Conservation (phyloP, 169 alveolate genomes). For the Pseudocohnilembus persalinus region DNA sequence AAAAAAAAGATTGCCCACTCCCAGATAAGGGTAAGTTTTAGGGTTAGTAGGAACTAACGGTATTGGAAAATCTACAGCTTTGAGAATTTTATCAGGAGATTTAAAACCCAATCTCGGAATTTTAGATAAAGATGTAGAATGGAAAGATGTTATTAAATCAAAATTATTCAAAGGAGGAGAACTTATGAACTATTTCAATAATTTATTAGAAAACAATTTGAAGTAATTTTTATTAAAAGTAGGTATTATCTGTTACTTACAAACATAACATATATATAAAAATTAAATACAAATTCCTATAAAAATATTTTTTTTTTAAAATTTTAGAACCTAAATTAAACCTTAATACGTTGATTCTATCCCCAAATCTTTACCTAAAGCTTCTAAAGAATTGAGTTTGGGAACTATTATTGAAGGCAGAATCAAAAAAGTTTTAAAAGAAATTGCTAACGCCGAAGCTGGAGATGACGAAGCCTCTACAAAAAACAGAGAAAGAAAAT, state of each 20-base stretch:
- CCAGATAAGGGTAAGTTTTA: conserved; percentile 97
- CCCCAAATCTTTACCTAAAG: conserved; percentile 72
- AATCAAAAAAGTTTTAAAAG: not conserved
- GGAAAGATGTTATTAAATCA: conserved; percentile 92
- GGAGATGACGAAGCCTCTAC: not conserved
- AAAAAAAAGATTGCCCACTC: conserved; percentile 93
- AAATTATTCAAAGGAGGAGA: conserved; percentile 97
- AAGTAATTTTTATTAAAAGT: too few species aligned
- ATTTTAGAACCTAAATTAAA: conserved; percentile 90
- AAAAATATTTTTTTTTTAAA: not conserved
- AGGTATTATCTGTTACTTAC: too few species aligned
- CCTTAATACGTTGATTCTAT: conserved; percentile 99
- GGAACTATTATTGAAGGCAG: not conserved
- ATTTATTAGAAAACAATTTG: conserved; percentile 94
- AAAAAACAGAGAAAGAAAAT: conserved; percentile 22
- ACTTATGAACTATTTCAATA: conserved; percentile 95
- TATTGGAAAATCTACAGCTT: conserved; percentile 99
- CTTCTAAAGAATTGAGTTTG: conserved; percentile 47
- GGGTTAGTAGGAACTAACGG: conserved; percentile 92
- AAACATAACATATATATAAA: not conserved
- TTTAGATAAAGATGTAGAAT: conserved; percentile 95
- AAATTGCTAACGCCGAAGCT: not conserved
- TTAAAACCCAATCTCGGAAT: conserved; percentile 98
- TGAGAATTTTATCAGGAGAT: conserved; percentile 95
- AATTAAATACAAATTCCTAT: not conserved